Percentiles rank a stretch among this genome's conserved stretches.
Conservation (phyloP, 2,329 filamentous ascomycete species). For the Xylariomycetidae sp. region DNA sequence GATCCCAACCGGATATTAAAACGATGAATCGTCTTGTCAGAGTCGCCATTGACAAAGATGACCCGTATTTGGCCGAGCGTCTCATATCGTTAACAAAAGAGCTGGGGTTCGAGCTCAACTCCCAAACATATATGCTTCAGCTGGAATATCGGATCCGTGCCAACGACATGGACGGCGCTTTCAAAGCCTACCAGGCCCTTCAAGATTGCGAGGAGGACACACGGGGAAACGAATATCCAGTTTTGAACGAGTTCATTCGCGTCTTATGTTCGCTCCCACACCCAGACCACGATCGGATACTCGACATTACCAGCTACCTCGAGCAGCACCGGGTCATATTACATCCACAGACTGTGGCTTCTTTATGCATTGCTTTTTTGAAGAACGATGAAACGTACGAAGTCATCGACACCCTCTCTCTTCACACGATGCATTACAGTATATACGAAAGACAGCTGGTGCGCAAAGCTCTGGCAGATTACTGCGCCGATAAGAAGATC, state of each 20-base stretch:
- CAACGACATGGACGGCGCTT: constrained; percentile 67
- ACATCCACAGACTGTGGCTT: constrained; percentile 68
- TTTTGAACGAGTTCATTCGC: constrained; percentile 68
- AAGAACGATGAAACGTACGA: constrained; percentile 72
- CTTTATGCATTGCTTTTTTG: constrained; percentile 70
- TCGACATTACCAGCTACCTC: constrained; percentile 67
- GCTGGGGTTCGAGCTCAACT: constrained; percentile 62
- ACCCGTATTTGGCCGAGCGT: constrained; percentile 68
- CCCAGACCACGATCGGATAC: constrained; percentile 65
- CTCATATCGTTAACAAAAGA: constrained; percentile 64
- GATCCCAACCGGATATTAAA: constrained; percentile 55
- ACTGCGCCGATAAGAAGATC: constrained; percentile 59
- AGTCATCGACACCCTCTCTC: constrained; percentile 75
- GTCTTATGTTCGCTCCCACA: constrained; percentile 58
- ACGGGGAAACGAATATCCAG: constrained; percentile 54
- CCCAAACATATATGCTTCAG: constrained; percentile 67
- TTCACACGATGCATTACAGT: constrained; percentile 67
- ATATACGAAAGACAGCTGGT: constrained; percentile 64
- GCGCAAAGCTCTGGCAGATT: constrained; percentile 60
- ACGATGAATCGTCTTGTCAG: constrained; percentile 76
- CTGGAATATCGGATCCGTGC: constrained; percentile 72
- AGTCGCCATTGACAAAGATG: constrained; percentile 64
- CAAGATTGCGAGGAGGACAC: constrained; percentile 49
- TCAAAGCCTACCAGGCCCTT: constrained; percentile 59
- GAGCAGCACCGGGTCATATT: constrained; percentile 66